Evolutionary conservation across 257 asterid species (phyloP).

Genomic region (Voacanga thouarsii): DNA sequence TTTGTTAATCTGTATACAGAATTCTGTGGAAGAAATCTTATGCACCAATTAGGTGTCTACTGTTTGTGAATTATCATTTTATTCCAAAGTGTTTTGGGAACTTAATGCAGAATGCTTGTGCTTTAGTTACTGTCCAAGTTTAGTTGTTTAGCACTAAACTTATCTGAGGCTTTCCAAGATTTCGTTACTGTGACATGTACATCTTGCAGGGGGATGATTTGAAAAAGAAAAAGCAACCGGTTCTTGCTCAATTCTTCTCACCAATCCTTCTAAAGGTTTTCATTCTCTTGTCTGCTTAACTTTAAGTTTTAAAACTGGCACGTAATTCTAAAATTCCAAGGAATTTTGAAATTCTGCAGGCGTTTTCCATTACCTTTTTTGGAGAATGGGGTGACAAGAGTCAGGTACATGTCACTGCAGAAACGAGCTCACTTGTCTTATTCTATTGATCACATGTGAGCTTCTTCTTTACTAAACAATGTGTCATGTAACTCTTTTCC

Average conservation of each 20-base stretch:
- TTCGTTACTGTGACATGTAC: not conserved
- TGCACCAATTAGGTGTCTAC: not conserved
- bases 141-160: not conserved
- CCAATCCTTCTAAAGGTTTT: slow-evolving; percentile 89
- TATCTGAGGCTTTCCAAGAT: not conserved
- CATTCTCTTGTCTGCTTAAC: slow-evolving; percentile 8
- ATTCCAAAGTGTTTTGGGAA: not conserved
- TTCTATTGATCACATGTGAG: not conserved
- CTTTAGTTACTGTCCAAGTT: not conserved
- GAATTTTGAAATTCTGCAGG: slow-evolving; percentile 43
- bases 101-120: not conserved
- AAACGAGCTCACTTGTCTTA: not conserved
- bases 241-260: slow-evolving; percentile 80
- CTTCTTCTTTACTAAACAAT: not conserved
- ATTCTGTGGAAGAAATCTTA: not conserved
- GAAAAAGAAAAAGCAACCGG: slow-evolving; percentile 75
- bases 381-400: slow-evolving; percentile 99
- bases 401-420: slow-evolving; percentile 50
- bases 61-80: not conserved
- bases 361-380: slow-evolving; percentile 95
- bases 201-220: slow-evolving; percentile 56
- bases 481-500: slow-evolving; percentile 17
- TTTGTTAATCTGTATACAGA: not conserved
- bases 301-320: slow-evolving; percentile 16
- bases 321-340: slow-evolving; percentile 7